A percentile compares a stretch with the other conserved stretches of the same genome.
These are phyloP conservation scores for Lichtheimia hyalospora DNA, from an alignment of 371 early-diverging fungal genomes.

Conservation along the genomic window DNA sequence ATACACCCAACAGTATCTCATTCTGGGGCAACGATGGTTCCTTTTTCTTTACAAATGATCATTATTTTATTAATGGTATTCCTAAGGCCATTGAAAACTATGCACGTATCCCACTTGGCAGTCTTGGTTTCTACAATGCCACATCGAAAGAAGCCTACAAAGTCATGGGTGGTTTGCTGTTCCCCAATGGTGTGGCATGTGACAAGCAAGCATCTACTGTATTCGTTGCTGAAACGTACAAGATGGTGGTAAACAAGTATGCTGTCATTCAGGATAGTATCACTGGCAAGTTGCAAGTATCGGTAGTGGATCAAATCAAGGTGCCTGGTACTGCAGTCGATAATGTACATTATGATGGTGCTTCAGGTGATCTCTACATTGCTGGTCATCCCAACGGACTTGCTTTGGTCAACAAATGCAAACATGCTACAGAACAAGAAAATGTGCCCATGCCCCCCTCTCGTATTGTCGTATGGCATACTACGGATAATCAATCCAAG, in stretches of 20 bases:
- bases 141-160: conserved; percentile 18
- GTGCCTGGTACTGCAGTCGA: conserved; percentile 32
- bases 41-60: conserved; percentile 41
- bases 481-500: conserved; percentile 2
- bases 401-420: conserved; percentile 5
- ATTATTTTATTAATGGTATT: conserved; percentile 17
- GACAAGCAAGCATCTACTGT: conserved; percentile 22
- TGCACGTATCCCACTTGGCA: conserved; percentile 22
- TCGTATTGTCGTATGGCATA: conserved; percentile 28
- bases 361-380: conserved; percentile 20
- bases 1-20: conserved; percentile 36
- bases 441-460: conserved; percentile 20
- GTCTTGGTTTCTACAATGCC: conserved; percentile 36
- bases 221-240: conserved; percentile 33
- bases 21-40: conserved; percentile 38
- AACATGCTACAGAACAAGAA: conserved; percentile 8
- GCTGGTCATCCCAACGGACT: conserved; percentile 36
- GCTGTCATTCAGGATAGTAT: conserved; percentile 8
- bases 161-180: conserved; percentile 24
- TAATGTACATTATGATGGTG: conserved; percentile 25
- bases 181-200: conserved; percentile 42
- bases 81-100: conserved; percentile 31
- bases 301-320: conserved; percentile 1
- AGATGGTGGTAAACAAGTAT: conserved; percentile 14
- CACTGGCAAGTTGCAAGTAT: conserved; percentile 11